Conservation (phyloP, 2,329 filamentous ascomycete genomes). For the Phialophora expanda region DNA sequence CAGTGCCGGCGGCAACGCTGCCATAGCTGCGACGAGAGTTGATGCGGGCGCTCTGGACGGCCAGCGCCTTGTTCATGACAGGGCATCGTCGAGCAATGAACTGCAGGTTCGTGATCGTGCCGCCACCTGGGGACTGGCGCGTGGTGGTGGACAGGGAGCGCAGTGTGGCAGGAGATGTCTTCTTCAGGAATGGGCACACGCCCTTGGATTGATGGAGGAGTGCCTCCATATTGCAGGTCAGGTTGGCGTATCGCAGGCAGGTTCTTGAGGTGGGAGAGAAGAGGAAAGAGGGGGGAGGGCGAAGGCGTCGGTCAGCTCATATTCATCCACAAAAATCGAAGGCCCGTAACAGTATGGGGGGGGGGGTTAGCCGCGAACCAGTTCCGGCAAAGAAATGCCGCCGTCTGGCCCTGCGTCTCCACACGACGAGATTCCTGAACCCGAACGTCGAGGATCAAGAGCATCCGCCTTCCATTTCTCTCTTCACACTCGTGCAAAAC, state of each 20-base stretch:
- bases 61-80: constrained; percentile 97
- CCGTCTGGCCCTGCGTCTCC: not conserved
- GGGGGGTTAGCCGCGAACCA: not conserved
- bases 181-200: constrained; percentile 97
- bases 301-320: not conserved
- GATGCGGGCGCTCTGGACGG: constrained; percentile 69
- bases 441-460: not conserved
- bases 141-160: constrained; percentile 78
- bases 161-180: constrained; percentile 87
- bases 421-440: not conserved
- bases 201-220: constrained; percentile 93
- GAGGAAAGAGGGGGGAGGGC: constrained; percentile 8
- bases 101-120: constrained; percentile 96
- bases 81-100: constrained; percentile 92
- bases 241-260: not conserved
- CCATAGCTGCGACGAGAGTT: constrained; percentile 37
- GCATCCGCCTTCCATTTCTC: not conserved
- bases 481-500: not conserved
- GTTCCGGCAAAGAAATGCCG: not conserved
- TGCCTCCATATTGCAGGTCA: constrained; percentile 72
- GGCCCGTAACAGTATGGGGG: no score
- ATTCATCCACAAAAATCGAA: constrained; percentile 1
- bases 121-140: constrained; percentile 74
- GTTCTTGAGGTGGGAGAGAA: not conserved
- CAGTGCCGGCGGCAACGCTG: constrained; percentile 46